Base-by-base conservation (phyloP, 192 early-diverging fungal genomes). In the Mycoemilia scoparia region DNA sequence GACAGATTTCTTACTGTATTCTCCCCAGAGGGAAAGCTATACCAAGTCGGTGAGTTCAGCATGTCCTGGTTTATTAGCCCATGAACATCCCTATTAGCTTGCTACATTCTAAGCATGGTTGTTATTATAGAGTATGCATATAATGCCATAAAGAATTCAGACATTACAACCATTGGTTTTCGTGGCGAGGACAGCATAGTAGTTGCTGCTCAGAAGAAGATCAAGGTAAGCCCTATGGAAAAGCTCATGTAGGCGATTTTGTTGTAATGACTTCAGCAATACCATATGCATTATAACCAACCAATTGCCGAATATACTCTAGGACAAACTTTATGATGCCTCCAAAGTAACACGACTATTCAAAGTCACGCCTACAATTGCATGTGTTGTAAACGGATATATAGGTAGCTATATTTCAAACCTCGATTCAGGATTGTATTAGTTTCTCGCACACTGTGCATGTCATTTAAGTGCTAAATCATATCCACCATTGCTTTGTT, bases 1-100 rank as follows among this genome's bases (percentile, higher is more conserved):
- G 96, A 99, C 70, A 82, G 96, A 39, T 91, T 97, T 52, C 96
- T 99, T 55, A 97, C 96, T 38, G 84, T 99, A 56, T 99, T 99
- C 51, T 99, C 96, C 17, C 92, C 96, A 14, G 96, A 99, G 52
- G 96, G 96, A 37, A 73, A 90, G 27, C 73, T 99, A 35, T 99
- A 97, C 58, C 96, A 99, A 87, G 90, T 99, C 38, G 87, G 87
- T 91, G 79, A 37, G 68, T 64, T 21, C 19, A 23, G 17, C 17
- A 24, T 18, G 11, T 6, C 5, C 6, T 21, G 23, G 32, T 18
- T 16, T 29, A 39, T 16, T 5, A 22, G 9, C 6, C 21, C 29
- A 38, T 21, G 11, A 12, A 11, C 18, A 20, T 12, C 28, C 18
- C 4, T 2, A 18, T 11, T 5, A 1, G 22, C n/a, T 45, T 24